Percentiles rank a stretch among this genome's conserved stretches.
phyloP scores from a whole-genome alignment of 106 monocot genomes.

The Gastrodia elata region DNA sequence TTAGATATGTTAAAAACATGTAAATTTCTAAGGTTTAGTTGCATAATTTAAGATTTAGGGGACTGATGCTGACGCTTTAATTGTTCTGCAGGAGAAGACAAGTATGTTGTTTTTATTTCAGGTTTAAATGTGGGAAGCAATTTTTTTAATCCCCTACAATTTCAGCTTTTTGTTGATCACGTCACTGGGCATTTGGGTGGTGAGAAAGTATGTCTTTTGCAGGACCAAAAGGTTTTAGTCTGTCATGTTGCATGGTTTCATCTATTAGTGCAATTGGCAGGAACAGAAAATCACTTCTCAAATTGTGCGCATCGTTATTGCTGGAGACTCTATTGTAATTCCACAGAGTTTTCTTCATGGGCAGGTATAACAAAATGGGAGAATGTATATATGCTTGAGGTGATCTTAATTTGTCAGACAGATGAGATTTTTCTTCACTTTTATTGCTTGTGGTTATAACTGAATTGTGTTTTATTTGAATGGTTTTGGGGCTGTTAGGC shows the following conservation, averaged over 20 bases:
- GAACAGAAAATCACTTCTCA: constrained; percentile 76
- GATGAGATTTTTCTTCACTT: background rate
- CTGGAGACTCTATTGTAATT: constrained; percentile 86
- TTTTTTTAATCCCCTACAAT: constrained; percentile 78
- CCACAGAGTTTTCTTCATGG: constrained; percentile 50
- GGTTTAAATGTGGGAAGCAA: constrained; percentile 72
- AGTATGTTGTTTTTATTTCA: constrained; percentile 84
- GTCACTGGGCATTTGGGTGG: constrained; percentile 90
- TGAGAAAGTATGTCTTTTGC: constrained; percentile 51
- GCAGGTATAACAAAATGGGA: constrained; percentile 43
- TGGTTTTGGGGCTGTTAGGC: constrained; percentile 29
- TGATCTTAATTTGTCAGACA: background rate
- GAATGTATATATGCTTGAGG: background rate
- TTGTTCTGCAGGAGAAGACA: constrained; percentile 72
- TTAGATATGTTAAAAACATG: no score
- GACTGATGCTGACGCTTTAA: background rate
- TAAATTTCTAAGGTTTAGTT: no score
- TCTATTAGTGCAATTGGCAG: constrained; percentile 20
- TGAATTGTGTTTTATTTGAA: background rate
- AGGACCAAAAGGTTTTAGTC: background rate
- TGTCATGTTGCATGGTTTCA: background rate
- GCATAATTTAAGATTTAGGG: no score
- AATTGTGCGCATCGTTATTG: constrained; percentile 81
- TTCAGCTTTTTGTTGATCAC: constrained; percentile 97
- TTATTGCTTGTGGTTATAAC: background rate